Conservation (phyloP, 805 yeast genomes). For the Candida nanaspora region DNA sequence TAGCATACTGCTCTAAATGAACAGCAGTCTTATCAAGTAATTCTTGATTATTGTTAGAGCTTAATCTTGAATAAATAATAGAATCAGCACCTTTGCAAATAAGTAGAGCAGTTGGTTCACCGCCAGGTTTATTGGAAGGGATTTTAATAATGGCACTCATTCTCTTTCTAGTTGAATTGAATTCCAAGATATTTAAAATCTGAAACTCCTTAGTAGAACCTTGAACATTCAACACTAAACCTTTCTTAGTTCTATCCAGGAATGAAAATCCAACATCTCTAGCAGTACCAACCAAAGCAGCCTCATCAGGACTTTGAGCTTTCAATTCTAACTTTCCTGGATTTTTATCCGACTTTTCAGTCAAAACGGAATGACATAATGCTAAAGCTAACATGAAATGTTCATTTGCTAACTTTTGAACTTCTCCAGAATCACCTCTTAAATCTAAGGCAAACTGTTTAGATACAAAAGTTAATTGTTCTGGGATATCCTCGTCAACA, state of each 20-base stretch:
- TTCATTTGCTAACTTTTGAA: constrained; percentile 53
- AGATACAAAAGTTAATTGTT: constrained; percentile 63
- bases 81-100: constrained; percentile 75
- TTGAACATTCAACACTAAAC: constrained; percentile 59
- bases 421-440: constrained; percentile 39
- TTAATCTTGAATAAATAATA: constrained; percentile 47
- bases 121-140: constrained; percentile 38
- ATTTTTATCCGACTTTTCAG: constrained; percentile 56
- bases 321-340: constrained; percentile 50
- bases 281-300: constrained; percentile 78
- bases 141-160: constrained; percentile 68
- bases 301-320: constrained; percentile 86
- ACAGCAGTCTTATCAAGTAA: constrained; percentile 50
- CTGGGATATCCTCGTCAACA: constrained; percentile 27
- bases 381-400: constrained; percentile 75
- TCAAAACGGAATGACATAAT: constrained; percentile 70
- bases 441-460: constrained; percentile 59
- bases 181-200: constrained; percentile 63
- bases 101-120: constrained; percentile 47
- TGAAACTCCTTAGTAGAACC: constrained; percentile 68
- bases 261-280: constrained; percentile 70
- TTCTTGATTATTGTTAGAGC: constrained; percentile 27
- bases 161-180: constrained; percentile 75
- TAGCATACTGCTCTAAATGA: constrained; percentile 62
- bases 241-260: constrained; percentile 58